Evolutionary conservation across 371 early-diverging fungal species (phyloP).

Genomic region (Blyttiomyces sp.): DNA sequence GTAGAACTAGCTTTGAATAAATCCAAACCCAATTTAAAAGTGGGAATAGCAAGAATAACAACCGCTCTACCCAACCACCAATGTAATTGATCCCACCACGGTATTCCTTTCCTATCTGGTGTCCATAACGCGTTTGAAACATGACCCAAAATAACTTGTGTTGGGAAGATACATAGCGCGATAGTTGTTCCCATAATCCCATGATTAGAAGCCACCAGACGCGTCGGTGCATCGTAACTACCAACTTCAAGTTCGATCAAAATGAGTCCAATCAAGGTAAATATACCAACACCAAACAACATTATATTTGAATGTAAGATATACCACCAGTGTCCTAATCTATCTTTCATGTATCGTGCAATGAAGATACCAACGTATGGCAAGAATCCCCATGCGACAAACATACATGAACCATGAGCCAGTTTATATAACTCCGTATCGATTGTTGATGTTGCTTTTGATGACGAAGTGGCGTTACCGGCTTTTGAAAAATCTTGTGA

Average conservation of each 20-base stretch:
- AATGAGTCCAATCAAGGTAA: neutral
- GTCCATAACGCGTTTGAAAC: conserved; percentile 23
- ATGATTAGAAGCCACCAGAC: neutral
- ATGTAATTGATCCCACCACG: conserved; percentile 38
- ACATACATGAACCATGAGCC: conserved; percentile 35
- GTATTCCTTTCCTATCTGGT: conserved; percentile 22
- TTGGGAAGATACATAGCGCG: neutral
- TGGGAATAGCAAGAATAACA: conserved; percentile 3
- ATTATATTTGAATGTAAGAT: conserved; percentile 18
- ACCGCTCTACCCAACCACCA: conserved; percentile 37
- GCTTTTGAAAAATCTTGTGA: conserved; percentile 3
- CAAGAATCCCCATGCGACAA: conserved; percentile 34
- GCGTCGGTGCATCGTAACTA: neutral
- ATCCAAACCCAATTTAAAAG: conserved; percentile 8
- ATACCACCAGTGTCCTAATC: conserved; percentile 31
- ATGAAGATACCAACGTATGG: conserved; percentile 30
- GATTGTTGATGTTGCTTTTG: no score
- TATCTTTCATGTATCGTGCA: conserved; percentile 34
- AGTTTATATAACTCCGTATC: no score
- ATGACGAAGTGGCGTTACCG: no score
- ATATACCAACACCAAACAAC: conserved; percentile 8
- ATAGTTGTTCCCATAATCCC: conserved; percentile 6
- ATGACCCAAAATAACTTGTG: conserved; percentile 23
- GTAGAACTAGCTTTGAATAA: neutral
- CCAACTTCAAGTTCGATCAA: neutral